phyloP scores from a whole-genome alignment of 805 yeast species.

The baker's yeast (Saccharomyces cerevisiae) region DNA sequence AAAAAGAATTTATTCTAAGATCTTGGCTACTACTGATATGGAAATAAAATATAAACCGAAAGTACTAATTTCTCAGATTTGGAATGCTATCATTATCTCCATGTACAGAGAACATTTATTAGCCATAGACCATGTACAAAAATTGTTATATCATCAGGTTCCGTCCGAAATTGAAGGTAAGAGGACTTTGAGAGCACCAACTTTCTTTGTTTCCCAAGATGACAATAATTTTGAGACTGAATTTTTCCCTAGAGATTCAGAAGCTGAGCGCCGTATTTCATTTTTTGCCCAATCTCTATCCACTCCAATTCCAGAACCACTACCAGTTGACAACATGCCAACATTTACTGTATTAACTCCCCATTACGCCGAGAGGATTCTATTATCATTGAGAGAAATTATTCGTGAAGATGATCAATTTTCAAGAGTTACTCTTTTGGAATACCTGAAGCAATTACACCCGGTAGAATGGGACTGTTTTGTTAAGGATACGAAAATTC shows the following conservation, averaged over 20 bases:
- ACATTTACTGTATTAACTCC: constrained; percentile 95
- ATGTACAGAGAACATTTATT: constrained; percentile 98
- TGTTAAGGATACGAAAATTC: constrained; percentile 87
- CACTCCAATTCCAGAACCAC: constrained; percentile 95
- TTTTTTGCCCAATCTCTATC: constrained; percentile 98
- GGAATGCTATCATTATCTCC: constrained; percentile 98
- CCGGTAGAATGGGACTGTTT: constrained; percentile 98
- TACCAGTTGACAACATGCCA: constrained; percentile 99
- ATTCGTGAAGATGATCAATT: constrained; percentile 95
- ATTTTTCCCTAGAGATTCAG: constrained; percentile 92
- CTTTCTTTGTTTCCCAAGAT: constrained; percentile 95
- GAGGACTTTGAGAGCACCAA: constrained; percentile 95
- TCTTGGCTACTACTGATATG: constrained; percentile 96
- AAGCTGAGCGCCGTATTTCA: constrained; percentile 98
- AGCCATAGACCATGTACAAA: constrained; percentile 97
- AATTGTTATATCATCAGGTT: constrained; percentile 93
- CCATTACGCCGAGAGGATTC: constrained; percentile 90
- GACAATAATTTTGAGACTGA: constrained; percentile 87
- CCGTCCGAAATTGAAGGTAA: constrained; percentile 96
- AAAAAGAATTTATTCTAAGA: constrained; percentile 95
- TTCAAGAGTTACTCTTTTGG: constrained; percentile 87
- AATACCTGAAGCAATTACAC: constrained; percentile 88
- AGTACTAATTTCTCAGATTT: constrained; percentile 93
- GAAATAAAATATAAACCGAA: constrained; percentile 97
- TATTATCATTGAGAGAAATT: constrained; percentile 84